A percentile compares a stretch with the other conserved stretches of the same genome.
phyloP scores from a whole-genome alignment of 208 protist genomes.

The Crithidia sp. region DNA sequence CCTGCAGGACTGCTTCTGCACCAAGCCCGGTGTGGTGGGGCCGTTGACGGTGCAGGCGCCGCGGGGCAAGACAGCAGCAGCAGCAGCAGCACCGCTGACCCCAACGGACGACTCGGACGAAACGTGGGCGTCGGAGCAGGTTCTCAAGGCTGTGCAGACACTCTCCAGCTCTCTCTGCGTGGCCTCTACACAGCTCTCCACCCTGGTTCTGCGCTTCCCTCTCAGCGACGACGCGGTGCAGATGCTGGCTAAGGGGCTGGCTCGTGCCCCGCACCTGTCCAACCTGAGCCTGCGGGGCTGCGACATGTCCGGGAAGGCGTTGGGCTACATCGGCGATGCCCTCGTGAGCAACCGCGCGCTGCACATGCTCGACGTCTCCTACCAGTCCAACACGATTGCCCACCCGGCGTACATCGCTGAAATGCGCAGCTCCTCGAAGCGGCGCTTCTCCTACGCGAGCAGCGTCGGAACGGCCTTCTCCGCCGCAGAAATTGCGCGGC shows the following conservation, averaged over 20 bases:
- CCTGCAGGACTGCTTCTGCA: slow-evolving; percentile 61
- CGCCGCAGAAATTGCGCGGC: slow-evolving; percentile 21
- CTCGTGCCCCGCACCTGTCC: slow-evolving; percentile 37
- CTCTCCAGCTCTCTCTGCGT: slow-evolving; percentile 39
- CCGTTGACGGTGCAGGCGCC: slow-evolving; percentile 26
- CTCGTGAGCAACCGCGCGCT: slow-evolving; percentile 46
- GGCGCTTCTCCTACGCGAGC: slow-evolving; percentile 24
- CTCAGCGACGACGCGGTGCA: slow-evolving; percentile 57
- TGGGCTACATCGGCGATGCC: slow-evolving; percentile 43
- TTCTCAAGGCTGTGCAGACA: slow-evolving; percentile 37
- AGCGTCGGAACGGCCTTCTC: slow-evolving; percentile 10
- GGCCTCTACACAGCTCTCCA: slow-evolving; percentile 35
- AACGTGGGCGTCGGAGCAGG: slow-evolving; percentile 21
- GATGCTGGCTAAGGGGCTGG: slow-evolving; percentile 43
- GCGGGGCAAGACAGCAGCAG: slow-evolving; percentile 7
- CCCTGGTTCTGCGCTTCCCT: slow-evolving; percentile 62
- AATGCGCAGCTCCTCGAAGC: slow-evolving; percentile 41
- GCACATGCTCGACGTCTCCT: slow-evolving; percentile 58
- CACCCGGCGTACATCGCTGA: slow-evolving; percentile 49
- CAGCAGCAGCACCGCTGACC: not conserved
- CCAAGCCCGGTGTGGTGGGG: slow-evolving; percentile 27
- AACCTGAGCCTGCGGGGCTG: slow-evolving; percentile 58
- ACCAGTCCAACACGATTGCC: slow-evolving; percentile 49
- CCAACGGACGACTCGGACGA: slow-evolving; percentile 7
- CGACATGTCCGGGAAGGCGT: slow-evolving; percentile 44